A percentile compares a stretch with the other conserved stretches of the same genome.
Conservation (phyloP, 257 asterid genomes). For the Lycium barbarum region DNA sequence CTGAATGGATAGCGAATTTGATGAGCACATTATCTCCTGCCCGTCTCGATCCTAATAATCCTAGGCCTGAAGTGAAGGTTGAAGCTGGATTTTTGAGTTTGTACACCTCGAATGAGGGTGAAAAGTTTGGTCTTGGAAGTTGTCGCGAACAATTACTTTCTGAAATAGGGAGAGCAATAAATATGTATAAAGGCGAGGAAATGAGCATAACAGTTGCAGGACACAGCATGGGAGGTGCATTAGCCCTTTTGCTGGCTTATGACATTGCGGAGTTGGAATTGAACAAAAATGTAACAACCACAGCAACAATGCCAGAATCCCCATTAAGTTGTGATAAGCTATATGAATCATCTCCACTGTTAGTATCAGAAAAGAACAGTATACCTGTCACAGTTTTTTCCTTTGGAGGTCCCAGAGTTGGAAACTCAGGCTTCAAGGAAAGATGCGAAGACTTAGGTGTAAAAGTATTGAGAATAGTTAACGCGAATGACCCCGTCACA, state of each 20-base stretch:
- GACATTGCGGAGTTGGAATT: no score
- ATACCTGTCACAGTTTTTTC: constrained; percentile 39
- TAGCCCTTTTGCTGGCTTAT: no score
- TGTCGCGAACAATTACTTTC: no score
- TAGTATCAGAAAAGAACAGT: neutral
- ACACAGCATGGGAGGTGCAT: no score
- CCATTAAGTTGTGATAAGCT: neutral
- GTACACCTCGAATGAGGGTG: constrained; percentile 54
- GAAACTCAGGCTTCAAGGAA: no score
- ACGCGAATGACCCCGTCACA: no score
- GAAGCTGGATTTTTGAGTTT: constrained; percentile 66
- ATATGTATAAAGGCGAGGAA: no score
- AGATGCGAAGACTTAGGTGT: no score
- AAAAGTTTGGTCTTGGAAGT: neutral
- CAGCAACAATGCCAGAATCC: neutral
- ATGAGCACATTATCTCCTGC: constrained; percentile 67
- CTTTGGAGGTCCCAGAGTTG: no score
- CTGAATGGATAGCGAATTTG: constrained; percentile 66
- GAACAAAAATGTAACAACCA: neutral
- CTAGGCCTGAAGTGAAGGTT: constrained; percentile 54
- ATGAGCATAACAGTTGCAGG: no score
- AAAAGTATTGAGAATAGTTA: no score
- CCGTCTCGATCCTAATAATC: constrained; percentile 52
- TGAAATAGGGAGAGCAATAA: no score
- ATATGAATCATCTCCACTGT: neutral